Evolutionary conservation across 305 asterid species (phyloP), one percentile per base, ranked within the genome.

Genomic region (Fraxinus albicans): DNA sequence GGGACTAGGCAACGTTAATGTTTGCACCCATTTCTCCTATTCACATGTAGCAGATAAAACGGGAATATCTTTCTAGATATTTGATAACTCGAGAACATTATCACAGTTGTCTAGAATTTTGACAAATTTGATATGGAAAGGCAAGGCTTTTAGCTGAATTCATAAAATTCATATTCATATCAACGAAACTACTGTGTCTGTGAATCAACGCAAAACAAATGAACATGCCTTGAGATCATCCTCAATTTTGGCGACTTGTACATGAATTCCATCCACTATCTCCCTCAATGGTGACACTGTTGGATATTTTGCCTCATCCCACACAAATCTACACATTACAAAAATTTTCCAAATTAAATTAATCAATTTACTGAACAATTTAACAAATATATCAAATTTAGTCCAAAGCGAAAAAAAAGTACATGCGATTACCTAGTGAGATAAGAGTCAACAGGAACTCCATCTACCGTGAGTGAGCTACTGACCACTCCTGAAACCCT

Each of bases 281-380:
- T 94, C 99, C 88, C 81, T 91, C 42, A 96, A 94, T 21, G 98
- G 97, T 19, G 99, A 96, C 97, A 96, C 89, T 55, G 95, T 93
- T 0, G 98, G 99, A 86, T 92, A 92, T 83, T 92, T 96, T 4
- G 98, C 98, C 87, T 96, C 99, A 40, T 96, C 99, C 99, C 99
- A 96, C 73, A 88, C 92, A 76, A 96, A 96, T 88, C 99, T 96
- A 86, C 82, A 84, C 15, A 85, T 81, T 79, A 77, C 15, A 69
- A 76, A 76, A 12, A 50, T 58, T 60, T 27, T 19, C 13, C 33
- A 79, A 72, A 77, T 80, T 53, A 76, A 82, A 74, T 67, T 47
- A 73, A 9, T 79, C 35, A 19, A 15, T 21, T 47, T 50, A 25
- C n/a, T 8, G 5, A 77, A 36, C 1, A 81, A 80, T 23, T 67